A percentile compares a stretch with the other conserved stretches of the same genome.
phyloP scores from a whole-genome alignment of 345 rosid species.

The Melaleuca alternifolia region DNA sequence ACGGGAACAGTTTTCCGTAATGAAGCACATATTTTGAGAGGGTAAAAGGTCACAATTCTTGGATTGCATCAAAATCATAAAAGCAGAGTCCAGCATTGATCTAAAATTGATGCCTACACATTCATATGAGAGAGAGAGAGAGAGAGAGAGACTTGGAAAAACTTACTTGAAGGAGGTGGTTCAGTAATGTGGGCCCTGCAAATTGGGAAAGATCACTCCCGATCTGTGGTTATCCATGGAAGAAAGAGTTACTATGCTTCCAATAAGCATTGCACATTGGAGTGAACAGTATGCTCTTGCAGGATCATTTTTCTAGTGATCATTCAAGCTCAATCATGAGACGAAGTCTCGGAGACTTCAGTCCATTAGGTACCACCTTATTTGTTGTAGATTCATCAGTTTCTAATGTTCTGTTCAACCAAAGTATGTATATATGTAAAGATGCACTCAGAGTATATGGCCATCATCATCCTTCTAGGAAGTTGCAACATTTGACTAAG shows the following conservation, averaged over 20 bases:
- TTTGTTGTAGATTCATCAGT: neutral
- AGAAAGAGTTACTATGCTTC: slow-evolving; percentile 11
- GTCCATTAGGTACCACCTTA: neutral
- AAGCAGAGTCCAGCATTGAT: neutral
- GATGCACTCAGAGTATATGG: neutral
- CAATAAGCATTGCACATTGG: neutral
- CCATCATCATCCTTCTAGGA: neutral
- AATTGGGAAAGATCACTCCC: slow-evolving; percentile 77
- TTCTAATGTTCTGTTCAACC: neutral
- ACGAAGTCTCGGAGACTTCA: neutral
- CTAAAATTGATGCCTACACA: neutral
- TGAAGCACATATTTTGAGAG: neutral
- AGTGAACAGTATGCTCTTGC: neutral
- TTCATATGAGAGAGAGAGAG: neutral
- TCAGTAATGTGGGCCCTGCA: slow-evolving; percentile 73
- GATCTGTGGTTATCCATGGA: slow-evolving; percentile 38
- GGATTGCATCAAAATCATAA: neutral
- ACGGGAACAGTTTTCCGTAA: neutral
- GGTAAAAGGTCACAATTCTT: neutral
- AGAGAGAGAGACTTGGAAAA: neutral
- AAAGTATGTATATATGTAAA: neutral
- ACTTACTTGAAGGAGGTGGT: slow-evolving; percentile 69
- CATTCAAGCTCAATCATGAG: neutral
- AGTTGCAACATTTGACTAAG: neutral
- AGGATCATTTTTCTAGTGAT: neutral